A percentile compares a stretch with the other conserved stretches of the same genome.
Conservation (phyloP, 2,329 filamentous ascomycete genomes). For the Tothia fuscella region DNA sequence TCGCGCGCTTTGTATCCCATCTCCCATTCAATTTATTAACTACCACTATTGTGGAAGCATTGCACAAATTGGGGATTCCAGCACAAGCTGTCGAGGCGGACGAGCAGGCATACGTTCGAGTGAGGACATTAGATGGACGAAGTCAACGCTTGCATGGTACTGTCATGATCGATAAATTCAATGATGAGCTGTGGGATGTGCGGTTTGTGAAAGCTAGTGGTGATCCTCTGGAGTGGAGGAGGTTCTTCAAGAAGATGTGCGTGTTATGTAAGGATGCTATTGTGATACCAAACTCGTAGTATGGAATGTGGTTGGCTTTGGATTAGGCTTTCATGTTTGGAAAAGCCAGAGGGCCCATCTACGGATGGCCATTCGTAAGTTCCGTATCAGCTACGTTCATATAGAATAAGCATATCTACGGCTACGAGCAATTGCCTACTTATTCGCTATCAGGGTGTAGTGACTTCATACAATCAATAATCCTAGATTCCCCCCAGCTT, state of each 20-base stretch:
- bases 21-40: conserved; percentile 64
- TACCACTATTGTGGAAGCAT: conserved; percentile 64
- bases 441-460: too few relatives aligned
- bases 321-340: too few relatives aligned
- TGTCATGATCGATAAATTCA: conserved; percentile 58
- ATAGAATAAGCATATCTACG: too few relatives aligned
- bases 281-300: conserved; percentile 31
- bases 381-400: too few relatives aligned
- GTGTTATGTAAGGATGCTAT: conserved; percentile 78
- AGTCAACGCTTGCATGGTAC: conserved; percentile 63
- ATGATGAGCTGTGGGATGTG: conserved; percentile 62
- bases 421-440: too few relatives aligned
- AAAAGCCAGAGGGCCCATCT: too few relatives aligned
- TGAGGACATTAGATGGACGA: conserved; percentile 63
- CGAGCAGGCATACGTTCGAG: conserved; percentile 51
- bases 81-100: conserved; percentile 27
- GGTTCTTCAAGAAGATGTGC: conserved; percentile 94
- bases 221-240: conserved; percentile 89
- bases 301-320: too few relatives aligned
- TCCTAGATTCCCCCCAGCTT: too few relatives aligned
- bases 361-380: too few relatives aligned
- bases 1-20: conserved; percentile 86
- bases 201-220: conserved; percentile 91
- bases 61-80: conserved; percentile 77
- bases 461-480: too few relatives aligned